Percentiles rank a stretch among this genome's conserved stretches.
These are phyloP conservation scores for Penicillium manginii DNA, from an alignment of 495 filamentous ascomycete species.

Conservation along the genomic window DNA sequence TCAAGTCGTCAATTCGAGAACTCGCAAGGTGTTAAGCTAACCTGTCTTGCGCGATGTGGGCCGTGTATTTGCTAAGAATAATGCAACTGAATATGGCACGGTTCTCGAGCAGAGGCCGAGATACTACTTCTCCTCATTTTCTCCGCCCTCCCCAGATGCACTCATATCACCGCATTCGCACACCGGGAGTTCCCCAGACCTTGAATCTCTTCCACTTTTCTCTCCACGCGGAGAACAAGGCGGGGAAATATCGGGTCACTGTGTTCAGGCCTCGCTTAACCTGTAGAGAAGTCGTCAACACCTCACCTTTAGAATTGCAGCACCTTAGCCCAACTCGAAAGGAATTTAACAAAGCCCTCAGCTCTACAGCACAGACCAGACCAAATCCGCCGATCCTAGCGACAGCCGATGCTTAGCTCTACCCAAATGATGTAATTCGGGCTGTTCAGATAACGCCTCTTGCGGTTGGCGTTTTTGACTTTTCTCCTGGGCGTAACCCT, in stretches of 20 bases:
- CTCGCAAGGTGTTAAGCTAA: neutral
- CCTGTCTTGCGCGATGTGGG: constrained; percentile 1
- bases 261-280: neutral
- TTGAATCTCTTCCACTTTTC: constrained; percentile 6
- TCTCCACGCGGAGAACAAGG: neutral
- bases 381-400: constrained; percentile 10
- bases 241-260: constrained; percentile 6
- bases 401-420: neutral
- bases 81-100: neutral
- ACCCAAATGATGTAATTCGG: constrained; percentile 14
- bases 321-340: neutral
- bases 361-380: constrained; percentile 10
- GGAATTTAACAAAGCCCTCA: neutral
- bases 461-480: constrained; percentile 16
- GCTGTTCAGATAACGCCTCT: constrained; percentile 7
- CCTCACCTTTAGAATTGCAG: neutral
- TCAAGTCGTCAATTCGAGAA: neutral
- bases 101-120: neutral
- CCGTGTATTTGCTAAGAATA: neutral
- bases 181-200: constrained; percentile 26
- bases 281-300: neutral
- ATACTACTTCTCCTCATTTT: neutral
- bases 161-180: constrained; percentile 12
- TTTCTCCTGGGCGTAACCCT: neutral
- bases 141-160: neutral